A percentile compares a stretch with the other conserved stretches of the same genome.
Evolutionary conservation across 1,284 basidiomycete genomes (phyloP).

Genomic region (Wallemia hederae): DNA sequence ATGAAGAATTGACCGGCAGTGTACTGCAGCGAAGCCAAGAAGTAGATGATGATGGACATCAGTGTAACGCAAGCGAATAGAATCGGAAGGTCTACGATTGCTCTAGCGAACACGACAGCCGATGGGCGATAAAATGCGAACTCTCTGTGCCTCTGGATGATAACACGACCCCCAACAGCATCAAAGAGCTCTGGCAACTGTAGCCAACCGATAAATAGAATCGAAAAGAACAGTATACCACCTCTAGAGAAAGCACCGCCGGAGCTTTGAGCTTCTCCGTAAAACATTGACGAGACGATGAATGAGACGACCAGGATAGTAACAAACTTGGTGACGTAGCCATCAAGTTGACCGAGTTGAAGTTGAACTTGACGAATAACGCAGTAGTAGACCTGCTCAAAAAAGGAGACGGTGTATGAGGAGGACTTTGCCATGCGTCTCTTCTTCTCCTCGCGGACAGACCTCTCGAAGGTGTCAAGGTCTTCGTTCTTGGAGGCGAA

Average conservation of each 20-base stretch:
- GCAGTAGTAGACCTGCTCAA: conserved; percentile 8
- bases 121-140: conserved; percentile 13
- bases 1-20: conserved; percentile 11
- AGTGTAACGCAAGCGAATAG: conserved; percentile 8
- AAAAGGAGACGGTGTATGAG: conserved; percentile 9
- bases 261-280: conserved; percentile 5
- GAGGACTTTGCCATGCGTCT: neutral
- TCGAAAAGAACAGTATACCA: conserved; percentile 10
- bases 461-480: conserved; percentile 3
- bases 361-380: too few relatives aligned
- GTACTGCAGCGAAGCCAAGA: conserved; percentile 8
- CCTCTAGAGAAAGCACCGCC: neutral
- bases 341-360: too few relatives aligned
- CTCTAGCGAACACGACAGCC: conserved; percentile 10
- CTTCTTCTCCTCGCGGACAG: neutral
- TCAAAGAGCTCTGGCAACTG: conserved; percentile 10
- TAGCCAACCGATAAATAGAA: conserved; percentile 9
- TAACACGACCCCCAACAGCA: conserved; percentile 10
- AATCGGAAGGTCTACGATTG: conserved; percentile 11
- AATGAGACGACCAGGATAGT: conserved; percentile 10
- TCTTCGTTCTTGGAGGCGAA: conserved; percentile 2
- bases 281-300: conserved; percentile 12
- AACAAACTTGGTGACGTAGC: conserved; percentile 2
- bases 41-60: conserved; percentile 11
- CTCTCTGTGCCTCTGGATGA: conserved; percentile 8